Evolutionary conservation across 2,329 filamentous ascomycete species (phyloP).

Genomic region (Beauveria brongniartii): DNA sequence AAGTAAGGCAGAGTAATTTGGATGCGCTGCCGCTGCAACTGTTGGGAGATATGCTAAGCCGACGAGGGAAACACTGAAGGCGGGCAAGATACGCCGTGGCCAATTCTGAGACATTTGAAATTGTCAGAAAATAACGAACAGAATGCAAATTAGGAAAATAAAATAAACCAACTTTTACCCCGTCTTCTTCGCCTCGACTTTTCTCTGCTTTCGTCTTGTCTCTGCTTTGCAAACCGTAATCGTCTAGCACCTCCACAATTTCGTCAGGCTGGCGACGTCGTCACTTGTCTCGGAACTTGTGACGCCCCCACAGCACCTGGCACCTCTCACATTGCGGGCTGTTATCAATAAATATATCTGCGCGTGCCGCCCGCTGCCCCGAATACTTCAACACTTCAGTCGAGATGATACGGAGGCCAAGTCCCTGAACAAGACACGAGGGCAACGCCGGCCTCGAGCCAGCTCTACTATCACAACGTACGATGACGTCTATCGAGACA

Average conservation of each 20-base stretch:
- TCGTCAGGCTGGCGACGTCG: background rate
- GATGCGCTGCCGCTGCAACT: too few relatives aligned
- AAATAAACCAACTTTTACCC: background rate
- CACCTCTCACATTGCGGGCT: background rate
- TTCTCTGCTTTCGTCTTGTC: too few relatives aligned
- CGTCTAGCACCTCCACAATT: background rate
- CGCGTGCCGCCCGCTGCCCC: background rate
- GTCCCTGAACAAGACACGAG: constrained; percentile 6
- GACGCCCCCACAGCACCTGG: background rate
- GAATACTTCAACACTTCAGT: background rate
- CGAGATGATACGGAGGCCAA: background rate
- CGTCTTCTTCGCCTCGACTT: too few relatives aligned
- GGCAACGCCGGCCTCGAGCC: constrained; percentile 11
- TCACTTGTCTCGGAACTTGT: background rate
- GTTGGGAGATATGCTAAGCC: too few relatives aligned
- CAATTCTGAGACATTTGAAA: too few relatives aligned
- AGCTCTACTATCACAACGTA: constrained; percentile 17
- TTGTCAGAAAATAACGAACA: too few relatives aligned
- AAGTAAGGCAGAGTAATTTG: too few relatives aligned
- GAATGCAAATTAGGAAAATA: background rate
- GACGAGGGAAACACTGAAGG: too few relatives aligned
- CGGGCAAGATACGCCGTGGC: too few relatives aligned
- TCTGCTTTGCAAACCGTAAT: too few relatives aligned
- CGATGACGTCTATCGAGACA: constrained; percentile 5
- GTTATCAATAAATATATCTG: background rate